Percentiles rank a stretch among this genome's conserved stretches.
Conservation (phyloP, 768 basidiomycete genomes). For the Coprinopsis cinerea region DNA sequence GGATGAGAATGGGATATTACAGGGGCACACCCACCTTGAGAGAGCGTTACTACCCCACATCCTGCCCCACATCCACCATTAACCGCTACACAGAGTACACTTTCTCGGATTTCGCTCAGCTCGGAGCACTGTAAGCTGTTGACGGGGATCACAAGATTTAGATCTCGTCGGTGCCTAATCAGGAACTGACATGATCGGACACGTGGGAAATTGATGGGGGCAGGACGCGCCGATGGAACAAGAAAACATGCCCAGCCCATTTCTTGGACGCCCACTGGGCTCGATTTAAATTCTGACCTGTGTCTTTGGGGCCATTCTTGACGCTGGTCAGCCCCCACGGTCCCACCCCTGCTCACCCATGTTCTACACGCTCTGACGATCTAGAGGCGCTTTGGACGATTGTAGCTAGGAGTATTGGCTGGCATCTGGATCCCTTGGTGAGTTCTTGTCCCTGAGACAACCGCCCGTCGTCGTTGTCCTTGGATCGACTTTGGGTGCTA, state of each 20-base stretch:
- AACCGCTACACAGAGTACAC: not conserved
- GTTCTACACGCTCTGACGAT: not conserved
- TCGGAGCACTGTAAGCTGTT: not conserved
- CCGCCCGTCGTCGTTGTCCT: not conserved
- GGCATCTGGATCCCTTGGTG: not conserved
- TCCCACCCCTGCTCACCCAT: not conserved
- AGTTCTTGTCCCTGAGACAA: not conserved
- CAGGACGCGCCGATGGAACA: too few species aligned
- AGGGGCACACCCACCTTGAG: not conserved
- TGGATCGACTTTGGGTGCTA: not conserved
- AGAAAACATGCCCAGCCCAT: not conserved
- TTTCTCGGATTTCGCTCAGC: not conserved
- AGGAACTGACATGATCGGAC: not conserved
- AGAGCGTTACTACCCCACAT: too few species aligned
- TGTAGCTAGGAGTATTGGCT: not conserved
- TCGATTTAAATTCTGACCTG: conserved; percentile 1
- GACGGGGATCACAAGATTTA: not conserved
- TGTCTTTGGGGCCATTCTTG: not conserved
- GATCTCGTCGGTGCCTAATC: not conserved
- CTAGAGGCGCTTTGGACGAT: not conserved
- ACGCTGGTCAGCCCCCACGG: conserved; percentile 1
- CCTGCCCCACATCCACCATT: too few species aligned
- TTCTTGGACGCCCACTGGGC: not conserved
- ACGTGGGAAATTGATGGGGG: conserved; percentile 6
- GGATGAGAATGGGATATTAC: not conserved